A percentile compares a stretch with the other conserved stretches of the same genome.
Evolutionary conservation across 345 rosid species (phyloP).

Genomic region (Balakata baccata): DNA sequence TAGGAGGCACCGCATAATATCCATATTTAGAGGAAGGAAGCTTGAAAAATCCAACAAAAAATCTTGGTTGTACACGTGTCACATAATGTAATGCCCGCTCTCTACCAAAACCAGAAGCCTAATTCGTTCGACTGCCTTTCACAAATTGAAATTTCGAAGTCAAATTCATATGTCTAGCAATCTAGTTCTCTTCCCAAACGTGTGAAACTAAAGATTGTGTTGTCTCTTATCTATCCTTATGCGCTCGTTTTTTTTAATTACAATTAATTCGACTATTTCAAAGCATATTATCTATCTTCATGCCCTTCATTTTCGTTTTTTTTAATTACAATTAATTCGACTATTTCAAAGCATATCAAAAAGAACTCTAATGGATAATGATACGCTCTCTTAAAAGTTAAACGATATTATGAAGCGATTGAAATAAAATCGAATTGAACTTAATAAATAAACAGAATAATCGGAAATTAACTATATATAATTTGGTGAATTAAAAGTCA

Average conservation of each 20-base stretch:
- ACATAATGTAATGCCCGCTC: neutral
- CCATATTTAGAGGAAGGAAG: no score
- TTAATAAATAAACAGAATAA: no score
- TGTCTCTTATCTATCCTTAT: neutral
- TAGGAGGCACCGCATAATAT: constrained; percentile 26
- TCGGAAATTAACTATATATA: neutral
- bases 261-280: no score
- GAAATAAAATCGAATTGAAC: no score
- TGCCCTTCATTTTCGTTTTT: no score
- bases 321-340: no score
- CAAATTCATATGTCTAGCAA: neutral
- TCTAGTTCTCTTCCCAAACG: neutral
- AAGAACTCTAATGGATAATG: no score
- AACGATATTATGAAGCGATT: no score
- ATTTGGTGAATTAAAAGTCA: neutral
- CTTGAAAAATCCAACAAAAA: neutral
- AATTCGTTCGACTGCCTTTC: neutral
- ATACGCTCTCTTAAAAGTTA: no score
- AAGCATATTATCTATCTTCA: neutral
- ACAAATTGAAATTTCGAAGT: constrained; percentile 19
- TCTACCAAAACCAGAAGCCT: neutral
- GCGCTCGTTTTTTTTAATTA: no score
- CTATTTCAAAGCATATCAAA: no score
- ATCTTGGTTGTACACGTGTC: neutral
- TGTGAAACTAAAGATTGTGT: neutral